phyloP scores from a whole-genome alignment of 192 early-diverging fungal genomes.

The Spizellomyces punctatus region DNA sequence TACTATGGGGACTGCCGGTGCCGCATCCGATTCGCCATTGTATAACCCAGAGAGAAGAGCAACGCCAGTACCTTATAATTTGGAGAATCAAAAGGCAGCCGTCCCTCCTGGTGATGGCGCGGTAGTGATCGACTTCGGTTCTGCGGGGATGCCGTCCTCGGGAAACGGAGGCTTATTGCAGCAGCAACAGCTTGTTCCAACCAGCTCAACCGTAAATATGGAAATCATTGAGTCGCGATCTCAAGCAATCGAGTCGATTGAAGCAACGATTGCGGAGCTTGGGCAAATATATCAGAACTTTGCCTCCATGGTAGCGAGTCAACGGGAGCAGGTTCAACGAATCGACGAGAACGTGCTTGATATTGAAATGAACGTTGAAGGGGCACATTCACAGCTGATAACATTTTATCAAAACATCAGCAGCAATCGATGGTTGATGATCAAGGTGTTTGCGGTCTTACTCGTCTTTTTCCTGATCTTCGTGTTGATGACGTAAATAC shows the following conservation, averaged over 20 bases:
- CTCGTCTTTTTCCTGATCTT: slow-evolving; percentile 87
- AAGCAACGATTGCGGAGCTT: slow-evolving; percentile 95
- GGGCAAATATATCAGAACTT: slow-evolving; percentile 88
- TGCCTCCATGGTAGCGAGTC: slow-evolving; percentile 81
- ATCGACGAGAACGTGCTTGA: slow-evolving; percentile 96
- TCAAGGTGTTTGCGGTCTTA: slow-evolving; percentile 90
- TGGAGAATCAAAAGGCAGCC: background rate
- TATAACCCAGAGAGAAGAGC: slow-evolving; percentile 60
- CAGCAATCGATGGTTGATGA: slow-evolving; percentile 94
- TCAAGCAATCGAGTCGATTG: slow-evolving; percentile 93
- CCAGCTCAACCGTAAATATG: slow-evolving; percentile 55
- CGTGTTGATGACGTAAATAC: slow-evolving; percentile 44
- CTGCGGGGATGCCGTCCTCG: background rate
- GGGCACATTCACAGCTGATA: slow-evolving; percentile 86
- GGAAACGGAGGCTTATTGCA: slow-evolving; percentile 10
- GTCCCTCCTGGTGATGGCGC: slow-evolving; percentile 14
- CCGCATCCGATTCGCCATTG: slow-evolving; percentile 54
- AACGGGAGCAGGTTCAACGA: slow-evolving; percentile 83
- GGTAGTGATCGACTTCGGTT: slow-evolving; percentile 54
- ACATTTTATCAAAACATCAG: slow-evolving; percentile 92
- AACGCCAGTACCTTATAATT: slow-evolving; percentile 14
- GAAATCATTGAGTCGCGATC: slow-evolving; percentile 87
- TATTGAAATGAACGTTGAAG: slow-evolving; percentile 86
- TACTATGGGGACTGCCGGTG: background rate
- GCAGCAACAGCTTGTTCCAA: slow-evolving; percentile 70